Conservation (phyloP, 129 eudicot species). For the Ambrosia trifida region DNA sequence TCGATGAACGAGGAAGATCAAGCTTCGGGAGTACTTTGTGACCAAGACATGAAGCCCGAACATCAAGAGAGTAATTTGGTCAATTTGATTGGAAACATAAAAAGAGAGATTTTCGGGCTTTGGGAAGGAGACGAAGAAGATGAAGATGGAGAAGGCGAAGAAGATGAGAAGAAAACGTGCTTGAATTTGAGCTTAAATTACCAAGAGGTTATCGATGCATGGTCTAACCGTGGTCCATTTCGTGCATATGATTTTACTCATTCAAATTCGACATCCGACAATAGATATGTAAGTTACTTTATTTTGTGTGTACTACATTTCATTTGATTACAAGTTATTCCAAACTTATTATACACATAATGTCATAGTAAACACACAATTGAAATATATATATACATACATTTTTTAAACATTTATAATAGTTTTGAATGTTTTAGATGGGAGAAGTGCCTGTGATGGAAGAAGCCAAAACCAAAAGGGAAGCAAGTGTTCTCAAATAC, state of each 20-base stretch:
- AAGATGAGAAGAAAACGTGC: slow-evolving; percentile 25
- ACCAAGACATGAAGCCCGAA: background rate
- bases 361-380: background rate
- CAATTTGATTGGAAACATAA: slow-evolving; percentile 23
- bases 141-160: slow-evolving; percentile 25
- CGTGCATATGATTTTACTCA: slow-evolving; percentile 33
- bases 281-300: slow-evolving; percentile 33
- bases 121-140: slow-evolving; percentile 32
- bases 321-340: background rate
- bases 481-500: slow-evolving; percentile 49
- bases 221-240: slow-evolving; percentile 45
- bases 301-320: background rate
- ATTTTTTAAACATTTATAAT: background rate
- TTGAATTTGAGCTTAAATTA: slow-evolving; percentile 49
- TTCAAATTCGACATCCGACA: slow-evolving; percentile 25
- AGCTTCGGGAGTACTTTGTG: background rate
- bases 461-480: slow-evolving; percentile 42
- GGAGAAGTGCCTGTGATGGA: slow-evolving; percentile 48
- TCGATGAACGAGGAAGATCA: slow-evolving; percentile 20
- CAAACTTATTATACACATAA: background rate
- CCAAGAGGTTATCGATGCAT: slow-evolving; percentile 50
- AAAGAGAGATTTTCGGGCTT: slow-evolving; percentile 22
- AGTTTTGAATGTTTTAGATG: slow-evolving; percentile 29
- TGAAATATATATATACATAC: background rate
- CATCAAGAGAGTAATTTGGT: slow-evolving; percentile 14